These are phyloP conservation scores for Phytophthora tentaculata DNA, from an alignment of 352 stramenopile genomes.

Conservation along the genomic window DNA sequence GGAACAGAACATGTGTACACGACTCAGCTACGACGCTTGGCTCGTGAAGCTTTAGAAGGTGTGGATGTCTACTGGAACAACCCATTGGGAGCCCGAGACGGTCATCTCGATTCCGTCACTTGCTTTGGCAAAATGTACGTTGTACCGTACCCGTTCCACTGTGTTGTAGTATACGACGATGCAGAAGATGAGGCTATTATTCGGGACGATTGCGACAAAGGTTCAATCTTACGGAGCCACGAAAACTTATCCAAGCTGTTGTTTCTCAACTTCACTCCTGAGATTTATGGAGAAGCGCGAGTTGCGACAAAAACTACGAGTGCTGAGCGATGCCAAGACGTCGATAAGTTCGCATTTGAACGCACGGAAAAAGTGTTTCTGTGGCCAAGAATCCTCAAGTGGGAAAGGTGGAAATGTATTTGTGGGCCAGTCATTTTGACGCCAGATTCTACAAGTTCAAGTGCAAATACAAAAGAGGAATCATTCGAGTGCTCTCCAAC, in stretches of 20 bases:
- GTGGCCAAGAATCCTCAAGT: background rate
- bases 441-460: constrained; percentile 1
- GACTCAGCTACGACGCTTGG: background rate
- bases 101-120: background rate
- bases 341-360: background rate
- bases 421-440: background rate
- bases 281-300: background rate
- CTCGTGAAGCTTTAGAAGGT: background rate
- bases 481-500: constrained; percentile 2
- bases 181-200: background rate
- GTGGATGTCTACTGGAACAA: constrained; percentile 1
- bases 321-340: background rate
- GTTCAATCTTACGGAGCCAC: background rate
- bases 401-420: background rate
- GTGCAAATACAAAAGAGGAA: background rate
- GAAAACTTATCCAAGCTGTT: background rate
- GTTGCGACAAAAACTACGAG: constrained; percentile 1
- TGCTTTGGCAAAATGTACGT: constrained; percentile 1
- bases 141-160: constrained; percentile 1
- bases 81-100: background rate
- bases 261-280: background rate
- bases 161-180: background rate
- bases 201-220: background rate
- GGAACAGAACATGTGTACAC: background rate
- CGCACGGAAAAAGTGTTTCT: background rate